Conservation (phyloP, 1,139 yeast genomes). For the Candida frijolesensis region DNA sequence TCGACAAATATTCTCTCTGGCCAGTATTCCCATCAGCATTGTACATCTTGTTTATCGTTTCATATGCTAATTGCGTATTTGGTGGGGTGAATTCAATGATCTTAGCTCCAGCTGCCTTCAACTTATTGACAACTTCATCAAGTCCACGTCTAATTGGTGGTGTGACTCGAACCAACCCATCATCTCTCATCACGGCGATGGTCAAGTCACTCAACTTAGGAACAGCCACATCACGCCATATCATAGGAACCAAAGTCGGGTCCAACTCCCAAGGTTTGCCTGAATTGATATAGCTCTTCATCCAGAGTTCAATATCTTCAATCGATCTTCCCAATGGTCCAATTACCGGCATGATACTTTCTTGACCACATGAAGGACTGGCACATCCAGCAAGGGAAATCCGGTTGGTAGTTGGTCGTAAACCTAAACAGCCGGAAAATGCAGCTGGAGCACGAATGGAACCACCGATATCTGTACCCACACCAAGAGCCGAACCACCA, state of each 20-base stretch:
- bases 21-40: conserved; percentile 62
- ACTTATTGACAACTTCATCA: conserved; percentile 28
- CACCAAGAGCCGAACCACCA: conserved; percentile 66
- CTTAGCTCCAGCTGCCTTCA: conserved; percentile 33
- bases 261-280: conserved; percentile 76
- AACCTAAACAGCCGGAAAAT: conserved; percentile 64
- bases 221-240: conserved; percentile 58
- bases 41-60: conserved; percentile 52
- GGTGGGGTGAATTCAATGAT: conserved; percentile 53
- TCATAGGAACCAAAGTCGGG: conserved; percentile 53
- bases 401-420: conserved; percentile 70
- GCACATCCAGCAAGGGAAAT: conserved; percentile 47
- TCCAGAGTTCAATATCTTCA: conserved; percentile 64
- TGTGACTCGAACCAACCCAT: conserved; percentile 40
- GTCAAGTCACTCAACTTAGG: conserved; percentile 44
- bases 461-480: conserved; percentile 83
- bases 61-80: conserved; percentile 50
- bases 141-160: conserved; percentile 58
- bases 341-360: conserved; percentile 57
- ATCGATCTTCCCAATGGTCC: conserved; percentile 67
- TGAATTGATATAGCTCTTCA: conserved; percentile 55
- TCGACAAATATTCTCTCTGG: conserved; percentile 52
- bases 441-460: conserved; percentile 79
- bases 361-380: conserved; percentile 58
- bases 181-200: conserved; percentile 43